These are phyloP conservation scores for Aspergillus pseudoterreus DNA, from an alignment of 2,329 filamentous ascomycete genomes.

Conservation along the genomic window DNA sequence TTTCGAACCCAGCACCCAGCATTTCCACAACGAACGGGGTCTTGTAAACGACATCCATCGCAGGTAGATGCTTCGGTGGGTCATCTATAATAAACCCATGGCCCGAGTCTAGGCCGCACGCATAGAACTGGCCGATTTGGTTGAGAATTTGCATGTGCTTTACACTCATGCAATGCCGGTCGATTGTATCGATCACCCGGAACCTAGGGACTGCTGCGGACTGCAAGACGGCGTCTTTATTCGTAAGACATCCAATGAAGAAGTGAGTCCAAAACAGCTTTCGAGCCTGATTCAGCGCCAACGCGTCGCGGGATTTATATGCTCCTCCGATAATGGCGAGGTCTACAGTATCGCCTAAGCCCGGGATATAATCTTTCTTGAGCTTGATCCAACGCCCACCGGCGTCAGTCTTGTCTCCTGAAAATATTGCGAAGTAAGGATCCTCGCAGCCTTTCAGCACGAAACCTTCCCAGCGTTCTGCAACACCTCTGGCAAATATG, in stretches of 20 bases:
- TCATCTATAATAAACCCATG: constrained; percentile 46
- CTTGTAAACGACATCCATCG: constrained; percentile 55
- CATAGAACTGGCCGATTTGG: constrained; percentile 45
- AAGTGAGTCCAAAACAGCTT: constrained; percentile 74
- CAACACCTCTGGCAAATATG: constrained; percentile 65
- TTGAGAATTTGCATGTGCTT: constrained; percentile 51
- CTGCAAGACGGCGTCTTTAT: constrained; percentile 57
- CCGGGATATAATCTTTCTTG: constrained; percentile 79
- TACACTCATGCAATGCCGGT: constrained; percentile 47
- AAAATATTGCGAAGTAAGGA: constrained; percentile 65
- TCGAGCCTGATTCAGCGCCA: constrained; percentile 47
- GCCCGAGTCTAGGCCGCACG: constrained; percentile 33
- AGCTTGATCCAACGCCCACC: constrained; percentile 67
- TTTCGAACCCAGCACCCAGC: constrained; percentile 75
- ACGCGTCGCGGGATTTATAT: constrained; percentile 63
- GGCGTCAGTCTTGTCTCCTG: constrained; percentile 24
- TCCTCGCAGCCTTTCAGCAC: constrained; percentile 73
- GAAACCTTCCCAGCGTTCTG: constrained; percentile 68
- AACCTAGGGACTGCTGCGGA: constrained; percentile 56
- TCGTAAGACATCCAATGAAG: constrained; percentile 70
- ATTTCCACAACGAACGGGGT: constrained; percentile 75
- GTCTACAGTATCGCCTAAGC: constrained; percentile 77
- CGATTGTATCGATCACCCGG: constrained; percentile 62
- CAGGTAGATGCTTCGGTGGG: constrained; percentile 35
- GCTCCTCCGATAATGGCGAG: constrained; percentile 74